Conservation (phyloP, 768 basidiomycete genomes). For the Leccinum uliginosum region DNA sequence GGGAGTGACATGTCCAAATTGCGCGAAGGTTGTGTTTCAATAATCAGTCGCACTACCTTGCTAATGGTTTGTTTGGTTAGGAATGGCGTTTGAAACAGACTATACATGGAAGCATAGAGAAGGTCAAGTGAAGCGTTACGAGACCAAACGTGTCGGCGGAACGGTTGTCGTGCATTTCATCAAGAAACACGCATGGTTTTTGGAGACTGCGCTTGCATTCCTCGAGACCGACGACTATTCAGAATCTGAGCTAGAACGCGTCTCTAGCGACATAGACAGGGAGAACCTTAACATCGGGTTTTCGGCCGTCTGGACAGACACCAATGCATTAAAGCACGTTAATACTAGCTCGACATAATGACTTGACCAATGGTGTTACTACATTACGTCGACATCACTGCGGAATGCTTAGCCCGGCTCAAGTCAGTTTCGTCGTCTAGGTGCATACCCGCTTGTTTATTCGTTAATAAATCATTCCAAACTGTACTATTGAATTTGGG, state of each 20-base stretch:
- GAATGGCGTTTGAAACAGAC: conserved; percentile 52
- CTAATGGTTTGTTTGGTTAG: conserved; percentile 31
- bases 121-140: conserved; percentile 61
- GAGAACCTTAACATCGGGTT: conserved; percentile 17
- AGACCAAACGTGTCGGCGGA: conserved; percentile 74
- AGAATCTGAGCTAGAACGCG: conserved; percentile 33
- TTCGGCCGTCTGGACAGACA: conserved; percentile 30
- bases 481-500: conserved; percentile 10
- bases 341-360: conserved; percentile 10
- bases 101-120: conserved; percentile 73
- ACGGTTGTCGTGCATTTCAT: conserved; percentile 96
- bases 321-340: conserved; percentile 14
- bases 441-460: conserved; percentile 14
- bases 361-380: background rate
- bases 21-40: conserved; percentile 48
- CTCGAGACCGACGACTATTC: conserved; percentile 75
- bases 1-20: conserved; percentile 80
- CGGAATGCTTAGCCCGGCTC: background rate
- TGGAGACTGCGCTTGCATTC: conserved; percentile 88
- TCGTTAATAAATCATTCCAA: conserved; percentile 12
- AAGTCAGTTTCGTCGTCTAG: background rate
- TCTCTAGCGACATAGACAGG: conserved; percentile 8
- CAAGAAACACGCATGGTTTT: conserved; percentile 95
- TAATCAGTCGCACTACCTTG: background rate
- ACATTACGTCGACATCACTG: background rate